A percentile compares a stretch with the other conserved stretches of the same genome.
Conservation (phyloP, 2,329 filamentous ascomycete species). For the Hymenoscyphus salicellus region DNA sequence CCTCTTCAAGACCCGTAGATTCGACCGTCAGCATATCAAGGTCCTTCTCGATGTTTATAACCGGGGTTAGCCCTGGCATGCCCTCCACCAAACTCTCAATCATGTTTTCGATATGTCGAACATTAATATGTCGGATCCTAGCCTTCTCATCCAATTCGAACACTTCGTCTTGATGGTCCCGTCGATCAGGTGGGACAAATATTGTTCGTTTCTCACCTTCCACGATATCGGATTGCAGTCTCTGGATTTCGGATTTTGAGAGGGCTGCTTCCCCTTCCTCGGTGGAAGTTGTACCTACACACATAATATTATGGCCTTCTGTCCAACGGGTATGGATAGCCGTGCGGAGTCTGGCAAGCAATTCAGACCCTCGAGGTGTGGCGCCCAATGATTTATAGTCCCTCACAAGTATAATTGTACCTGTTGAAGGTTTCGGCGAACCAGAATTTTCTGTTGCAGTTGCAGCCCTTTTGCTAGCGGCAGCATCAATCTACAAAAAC, state of each 20-base stretch:
- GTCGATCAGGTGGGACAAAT: conserved; percentile 49
- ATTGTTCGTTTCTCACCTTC: conserved; percentile 52
- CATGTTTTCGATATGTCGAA: conserved; percentile 64
- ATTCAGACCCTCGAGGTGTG: conserved; percentile 63
- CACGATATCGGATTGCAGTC: conserved; percentile 45
- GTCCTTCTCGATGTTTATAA: conserved; percentile 30
- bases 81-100: conserved; percentile 39
- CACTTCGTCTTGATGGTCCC: conserved; percentile 38
- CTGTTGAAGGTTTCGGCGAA: conserved; percentile 23
- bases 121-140: conserved; percentile 55
- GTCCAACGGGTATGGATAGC: conserved; percentile 70
- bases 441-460: conserved; percentile 31
- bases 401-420: conserved; percentile 72
- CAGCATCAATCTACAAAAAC: conserved; percentile 40
- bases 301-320: conserved; percentile 67
- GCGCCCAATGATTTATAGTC: conserved; percentile 77
- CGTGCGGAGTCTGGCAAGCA: conserved; percentile 68
- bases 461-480: conserved; percentile 37
- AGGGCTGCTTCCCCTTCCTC: conserved; percentile 45
- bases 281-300: conserved; percentile 72
- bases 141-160: conserved; percentile 48
- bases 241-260: conserved; percentile 40
- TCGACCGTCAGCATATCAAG: conserved; percentile 26
- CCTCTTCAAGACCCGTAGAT: conserved; percentile 45
- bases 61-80: conserved; percentile 16